Percentiles rank a stretch among this genome's conserved stretches.
phyloP scores from a whole-genome alignment of 176 grass and related monocot species.

The Saccharum officinarum region DNA sequence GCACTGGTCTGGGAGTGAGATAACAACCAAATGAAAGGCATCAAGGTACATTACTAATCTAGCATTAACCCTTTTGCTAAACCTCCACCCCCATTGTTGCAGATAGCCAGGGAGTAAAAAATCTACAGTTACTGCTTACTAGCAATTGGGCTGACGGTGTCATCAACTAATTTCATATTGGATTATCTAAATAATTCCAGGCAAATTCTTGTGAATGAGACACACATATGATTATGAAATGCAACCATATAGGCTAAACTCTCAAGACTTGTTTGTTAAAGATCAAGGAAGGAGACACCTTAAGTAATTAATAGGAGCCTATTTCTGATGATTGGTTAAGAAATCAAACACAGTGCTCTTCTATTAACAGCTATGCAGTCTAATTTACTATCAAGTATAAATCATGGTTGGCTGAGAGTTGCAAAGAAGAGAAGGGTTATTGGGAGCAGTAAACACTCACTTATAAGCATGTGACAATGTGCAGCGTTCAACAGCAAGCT shows the following conservation, averaged over 20 bases:
- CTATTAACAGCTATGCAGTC: neutral
- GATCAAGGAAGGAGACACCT: neutral
- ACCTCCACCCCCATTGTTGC: neutral
- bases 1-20: too few species aligned
- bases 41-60: too few species aligned
- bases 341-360: slow-evolving; percentile 9
- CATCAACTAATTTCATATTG: slow-evolving; percentile 9
- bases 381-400: slow-evolving; percentile 1
- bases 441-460: slow-evolving; percentile 51
- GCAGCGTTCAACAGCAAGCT: slow-evolving; percentile 76
- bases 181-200: neutral
- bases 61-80: too few species aligned
- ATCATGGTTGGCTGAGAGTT: neutral
- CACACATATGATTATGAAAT: neutral
- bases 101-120: neutral
- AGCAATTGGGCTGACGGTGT: neutral
- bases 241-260: neutral
- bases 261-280: neutral
- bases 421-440: slow-evolving; percentile 8
- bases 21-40: too few species aligned
- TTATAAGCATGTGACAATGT: slow-evolving; percentile 73
- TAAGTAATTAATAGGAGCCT: neutral
- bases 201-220: neutral
- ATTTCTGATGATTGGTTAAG: neutral
- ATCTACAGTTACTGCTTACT: neutral